phyloP scores from a whole-genome alignment of 768 basidiomycete genomes.

The Trametes sanguinea region DNA sequence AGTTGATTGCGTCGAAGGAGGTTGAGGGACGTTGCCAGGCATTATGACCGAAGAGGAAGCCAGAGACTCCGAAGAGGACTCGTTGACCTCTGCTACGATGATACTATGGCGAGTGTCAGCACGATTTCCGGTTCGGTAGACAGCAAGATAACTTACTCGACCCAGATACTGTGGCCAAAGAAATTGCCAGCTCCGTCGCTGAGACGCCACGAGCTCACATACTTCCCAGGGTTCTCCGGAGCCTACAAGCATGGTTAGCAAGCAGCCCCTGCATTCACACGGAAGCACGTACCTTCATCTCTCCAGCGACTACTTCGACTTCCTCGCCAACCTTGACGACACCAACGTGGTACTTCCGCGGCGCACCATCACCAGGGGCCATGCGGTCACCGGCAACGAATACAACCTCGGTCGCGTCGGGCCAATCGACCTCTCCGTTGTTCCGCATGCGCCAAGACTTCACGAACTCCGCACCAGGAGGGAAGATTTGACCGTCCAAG shows the following conservation, averaged over 20 bases:
- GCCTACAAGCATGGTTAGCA: slow-evolving; percentile 44
- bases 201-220: slow-evolving; percentile 78
- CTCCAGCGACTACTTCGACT: slow-evolving; percentile 68
- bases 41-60: slow-evolving; percentile 73
- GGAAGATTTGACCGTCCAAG: slow-evolving; percentile 72
- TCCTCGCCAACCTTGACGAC: slow-evolving; percentile 55
- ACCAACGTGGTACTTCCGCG: slow-evolving; percentile 51
- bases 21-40: slow-evolving; percentile 45
- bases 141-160: slow-evolving; percentile 57
- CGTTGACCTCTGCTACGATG: slow-evolving; percentile 55
- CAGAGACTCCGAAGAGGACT: slow-evolving; percentile 49
- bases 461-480: slow-evolving; percentile 83
- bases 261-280: not conserved
- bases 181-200: slow-evolving; percentile 55
- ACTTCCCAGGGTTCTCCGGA: slow-evolving; percentile 71
- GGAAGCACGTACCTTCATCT: slow-evolving; percentile 59
- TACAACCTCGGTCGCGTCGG: slow-evolving; percentile 61
- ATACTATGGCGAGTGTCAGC: slow-evolving; percentile 46
- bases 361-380: slow-evolving; percentile 36
- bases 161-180: slow-evolving; percentile 79
- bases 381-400: slow-evolving; percentile 75
- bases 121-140: not conserved
- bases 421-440: slow-evolving; percentile 65
- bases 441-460: slow-evolving; percentile 82
- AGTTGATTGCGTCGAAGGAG: slow-evolving; percentile 21